Conservation (phyloP, 768 basidiomycete genomes). For the Panaeolus papilionaceus region DNA sequence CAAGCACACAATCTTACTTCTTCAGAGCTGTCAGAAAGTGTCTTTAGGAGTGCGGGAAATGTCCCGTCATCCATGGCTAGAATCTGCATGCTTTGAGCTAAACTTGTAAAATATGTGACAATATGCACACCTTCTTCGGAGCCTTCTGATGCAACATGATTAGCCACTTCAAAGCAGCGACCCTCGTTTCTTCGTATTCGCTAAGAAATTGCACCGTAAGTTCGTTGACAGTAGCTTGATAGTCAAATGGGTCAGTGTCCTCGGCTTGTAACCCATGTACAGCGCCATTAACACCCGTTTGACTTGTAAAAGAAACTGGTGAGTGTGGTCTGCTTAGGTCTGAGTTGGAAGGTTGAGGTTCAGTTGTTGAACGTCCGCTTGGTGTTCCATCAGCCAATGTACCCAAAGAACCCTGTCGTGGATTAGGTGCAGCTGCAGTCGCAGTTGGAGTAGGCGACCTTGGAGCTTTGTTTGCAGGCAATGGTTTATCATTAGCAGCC, state of each 20-base stretch:
- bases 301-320: conserved; percentile 55
- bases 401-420: conserved; percentile 50
- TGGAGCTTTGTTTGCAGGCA: conserved; percentile 40
- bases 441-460: conserved; percentile 65
- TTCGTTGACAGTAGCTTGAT: conserved; percentile 90
- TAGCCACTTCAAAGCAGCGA: conserved; percentile 96
- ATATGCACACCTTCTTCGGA: conserved; percentile 78
- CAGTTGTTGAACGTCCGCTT: conserved; percentile 46
- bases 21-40: conserved; percentile 94
- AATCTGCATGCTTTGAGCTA: conserved; percentile 58
- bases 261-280: conserved; percentile 38
- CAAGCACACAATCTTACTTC: conserved; percentile 57
- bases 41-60: conserved; percentile 94
- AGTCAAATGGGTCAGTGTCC: conserved; percentile 84
- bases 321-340: conserved; percentile 68
- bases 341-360: conserved; percentile 37
- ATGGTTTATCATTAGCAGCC: conserved; percentile 25
- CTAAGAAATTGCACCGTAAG: conserved; percentile 93
- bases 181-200: conserved; percentile 95
- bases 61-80: conserved; percentile 96
- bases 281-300: conserved; percentile 40
- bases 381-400: conserved; percentile 25
- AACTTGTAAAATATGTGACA: conserved; percentile 8
- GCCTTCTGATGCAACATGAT: conserved; percentile 99
- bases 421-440: conserved; percentile 41